Evolutionary conservation across 176 grass and related monocot genomes (phyloP).

Genomic region (Rhynchospora breviuscula): DNA sequence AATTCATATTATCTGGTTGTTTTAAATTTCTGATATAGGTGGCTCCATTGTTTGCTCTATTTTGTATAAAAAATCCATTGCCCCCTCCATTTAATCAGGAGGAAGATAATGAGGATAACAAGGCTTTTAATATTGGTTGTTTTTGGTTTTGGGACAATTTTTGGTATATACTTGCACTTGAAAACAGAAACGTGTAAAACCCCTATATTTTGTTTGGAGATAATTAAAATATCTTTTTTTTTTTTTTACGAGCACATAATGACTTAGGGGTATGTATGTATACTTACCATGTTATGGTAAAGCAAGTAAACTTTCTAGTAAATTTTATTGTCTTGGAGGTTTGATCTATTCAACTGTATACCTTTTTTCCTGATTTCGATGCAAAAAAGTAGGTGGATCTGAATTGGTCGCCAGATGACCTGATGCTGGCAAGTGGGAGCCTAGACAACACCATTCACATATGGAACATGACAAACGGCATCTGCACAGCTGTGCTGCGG

Average conservation of each 20-base stretch:
- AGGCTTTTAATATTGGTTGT: not conserved
- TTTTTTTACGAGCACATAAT: not conserved
- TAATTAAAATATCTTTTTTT: not conserved
- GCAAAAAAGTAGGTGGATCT: constrained; percentile 86
- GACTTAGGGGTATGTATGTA: not conserved
- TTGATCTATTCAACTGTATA: not conserved
- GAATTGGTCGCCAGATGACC: constrained; percentile 97
- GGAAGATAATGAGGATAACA: not conserved
- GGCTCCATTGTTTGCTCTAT: not conserved
- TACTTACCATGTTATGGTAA: not conserved
- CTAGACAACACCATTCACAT: constrained; percentile 97
- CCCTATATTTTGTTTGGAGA: not conserved
- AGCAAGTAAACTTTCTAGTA: not conserved
- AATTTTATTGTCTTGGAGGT: not conserved
- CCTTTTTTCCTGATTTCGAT: constrained; percentile 33
- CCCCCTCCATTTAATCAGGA: not conserved
- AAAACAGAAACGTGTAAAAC: not conserved
- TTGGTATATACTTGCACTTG: not conserved
- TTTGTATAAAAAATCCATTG: not conserved
- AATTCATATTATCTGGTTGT: constrained; percentile 8
- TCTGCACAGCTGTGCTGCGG: constrained; percentile 89
- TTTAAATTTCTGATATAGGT: not conserved
- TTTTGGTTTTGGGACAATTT: not conserved
- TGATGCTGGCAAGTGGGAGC: constrained; percentile 79
- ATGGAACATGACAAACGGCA: constrained; percentile 82